Conservation (phyloP, 441 rosid species). For the Corymbia citriodora region DNA sequence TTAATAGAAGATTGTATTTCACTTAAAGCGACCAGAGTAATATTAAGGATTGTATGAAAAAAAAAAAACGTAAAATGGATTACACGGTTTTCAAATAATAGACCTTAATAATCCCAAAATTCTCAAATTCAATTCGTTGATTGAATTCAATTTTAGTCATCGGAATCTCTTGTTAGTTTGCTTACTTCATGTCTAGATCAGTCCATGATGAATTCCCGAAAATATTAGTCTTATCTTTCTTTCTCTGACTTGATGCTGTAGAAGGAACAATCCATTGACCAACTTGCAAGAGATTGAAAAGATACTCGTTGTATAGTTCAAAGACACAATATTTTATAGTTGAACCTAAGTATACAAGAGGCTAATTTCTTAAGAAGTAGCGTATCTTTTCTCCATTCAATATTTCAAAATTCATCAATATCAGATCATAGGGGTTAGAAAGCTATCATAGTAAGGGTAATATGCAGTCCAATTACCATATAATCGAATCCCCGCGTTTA, state of each 20-base stretch:
- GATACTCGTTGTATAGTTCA: background rate
- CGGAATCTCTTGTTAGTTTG: background rate
- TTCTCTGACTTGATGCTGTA: background rate
- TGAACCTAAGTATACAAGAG: background rate
- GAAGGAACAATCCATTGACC: background rate
- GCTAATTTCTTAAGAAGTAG: background rate
- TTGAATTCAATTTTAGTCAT: background rate
- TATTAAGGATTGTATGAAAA: background rate
- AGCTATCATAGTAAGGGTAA: background rate
- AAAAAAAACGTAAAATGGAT: background rate
- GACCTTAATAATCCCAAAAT: background rate
- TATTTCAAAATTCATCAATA: background rate
- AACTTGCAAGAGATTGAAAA: background rate
- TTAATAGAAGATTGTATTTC: background rate
- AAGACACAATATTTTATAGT: background rate
- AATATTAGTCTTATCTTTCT: background rate
- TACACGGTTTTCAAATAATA: accelerated
- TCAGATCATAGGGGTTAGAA: background rate
- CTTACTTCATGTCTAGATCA: background rate
- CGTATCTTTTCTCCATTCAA: background rate
- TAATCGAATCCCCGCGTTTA: background rate
- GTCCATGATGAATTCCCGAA: background rate
- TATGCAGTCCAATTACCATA: background rate
- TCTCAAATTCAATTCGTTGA: background rate
- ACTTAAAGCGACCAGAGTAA: accelerated